Base-by-base conservation (phyloP, 2,329 filamentous ascomycete genomes). In the Lojkania enalia region DNA sequence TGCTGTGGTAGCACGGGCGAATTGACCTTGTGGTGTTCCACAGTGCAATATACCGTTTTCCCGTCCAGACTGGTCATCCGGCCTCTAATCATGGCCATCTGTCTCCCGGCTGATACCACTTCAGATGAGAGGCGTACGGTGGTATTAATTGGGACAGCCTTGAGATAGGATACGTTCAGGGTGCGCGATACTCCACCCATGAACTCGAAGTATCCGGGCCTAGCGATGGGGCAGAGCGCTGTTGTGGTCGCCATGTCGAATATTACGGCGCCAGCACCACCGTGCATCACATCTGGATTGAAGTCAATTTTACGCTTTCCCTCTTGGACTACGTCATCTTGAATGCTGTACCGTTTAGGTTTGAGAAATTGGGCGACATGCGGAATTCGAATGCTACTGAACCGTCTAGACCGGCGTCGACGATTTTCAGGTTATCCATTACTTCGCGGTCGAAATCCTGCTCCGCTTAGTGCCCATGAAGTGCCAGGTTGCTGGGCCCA, bases 11-110 rank as follows among this genome's bases (percentile, higher is more conserved):
- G 57, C 18, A 72, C 71, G 9, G 74, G 70, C 4, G 73, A 61
- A 39, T 71, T 70, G 9, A 79, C 75, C 49, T 80, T 80, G 57
- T 80, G 77, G 49, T 80, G 76, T 55, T 80, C 77, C 25, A 69
- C 75, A 1, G 76, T 77, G 40, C 72, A 76, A 51, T 76, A 79
- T 4, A 73, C 67, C 0, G 61, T 70, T 50, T 71, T 74, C 0
- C 75, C 74, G 54, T 80, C 76, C 13, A 71, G 55, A 39, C 71
- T 76, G 4, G 68, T 74, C 73, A 81, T 79, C 30, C 67, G 67
- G 3, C 74, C 77, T 6, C 71, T 66, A 30, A 79, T 75, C 66
- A 79, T 70, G 5, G 77, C 74, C 76, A 79, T 79, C 14, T 75
- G 77, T 49, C 69, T 71, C 9, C 77, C 77, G 13, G 72, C 69